These are phyloP conservation scores for Aleurites moluccanus DNA, from an alignment of 441 rosid species.

Conservation along the genomic window DNA sequence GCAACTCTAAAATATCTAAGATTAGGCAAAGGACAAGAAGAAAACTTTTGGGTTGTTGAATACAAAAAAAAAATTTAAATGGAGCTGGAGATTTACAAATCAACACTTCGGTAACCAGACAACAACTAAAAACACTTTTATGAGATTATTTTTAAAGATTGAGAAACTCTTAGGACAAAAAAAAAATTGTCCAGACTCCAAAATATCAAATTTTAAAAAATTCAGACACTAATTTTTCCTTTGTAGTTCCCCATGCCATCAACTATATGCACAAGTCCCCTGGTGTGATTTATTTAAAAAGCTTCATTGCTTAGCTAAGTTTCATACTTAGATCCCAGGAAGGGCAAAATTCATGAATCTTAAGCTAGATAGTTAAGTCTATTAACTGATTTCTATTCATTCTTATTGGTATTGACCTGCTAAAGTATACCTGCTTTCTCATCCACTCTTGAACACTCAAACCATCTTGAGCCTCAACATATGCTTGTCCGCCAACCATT, in stretches of 20 bases:
- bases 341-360: background rate
- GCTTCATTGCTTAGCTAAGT: background rate
- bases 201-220: no score
- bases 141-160: no score
- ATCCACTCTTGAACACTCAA: constrained; percentile 84
- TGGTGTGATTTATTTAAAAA: background rate
- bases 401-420: background rate
- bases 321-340: constrained; percentile 9
- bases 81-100: no score
- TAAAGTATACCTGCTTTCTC: constrained; percentile 67
- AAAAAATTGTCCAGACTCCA: no score
- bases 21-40: no score
- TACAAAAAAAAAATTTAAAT: no score
- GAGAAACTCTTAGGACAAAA: no score
- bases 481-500: constrained; percentile 83
- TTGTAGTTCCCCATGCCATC: background rate
- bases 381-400: background rate
- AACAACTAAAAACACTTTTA: no score
- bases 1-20: no score
- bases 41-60: no score
- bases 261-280: background rate
- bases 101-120: no score
- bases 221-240: no score
- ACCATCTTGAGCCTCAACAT: constrained; percentile 98
- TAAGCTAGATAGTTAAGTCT: background rate